Percentiles rank a stretch among this genome's conserved stretches.
Evolutionary conservation across 352 stramenopile species (phyloP).

Genomic region (Globisporangium spinosum): DNA sequence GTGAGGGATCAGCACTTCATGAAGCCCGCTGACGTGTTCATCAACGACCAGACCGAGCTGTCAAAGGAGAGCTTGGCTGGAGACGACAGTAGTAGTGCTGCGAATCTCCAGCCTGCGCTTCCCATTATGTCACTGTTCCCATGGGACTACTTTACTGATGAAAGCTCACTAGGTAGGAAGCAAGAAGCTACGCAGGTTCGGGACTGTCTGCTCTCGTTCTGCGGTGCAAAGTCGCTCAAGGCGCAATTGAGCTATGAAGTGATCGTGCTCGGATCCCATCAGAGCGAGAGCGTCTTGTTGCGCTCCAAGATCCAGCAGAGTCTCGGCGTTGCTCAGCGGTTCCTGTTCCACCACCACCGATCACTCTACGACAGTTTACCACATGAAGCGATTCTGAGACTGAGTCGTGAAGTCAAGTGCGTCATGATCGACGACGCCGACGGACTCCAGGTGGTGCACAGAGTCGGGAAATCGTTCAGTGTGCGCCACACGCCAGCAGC

Average conservation of each 20-base stretch:
- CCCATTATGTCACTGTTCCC: conserved; percentile 51
- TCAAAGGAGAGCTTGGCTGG: conserved; percentile 24
- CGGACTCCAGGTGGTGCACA: conserved; percentile 52
- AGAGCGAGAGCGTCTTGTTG: conserved; percentile 26
- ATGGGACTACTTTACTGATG: conserved; percentile 41
- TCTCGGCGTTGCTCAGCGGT: conserved; percentile 46
- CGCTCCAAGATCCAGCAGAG: conserved; percentile 21
- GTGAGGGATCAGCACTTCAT: conserved; percentile 19
- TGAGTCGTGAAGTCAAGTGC: conserved; percentile 33
- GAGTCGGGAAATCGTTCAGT: conserved; percentile 38
- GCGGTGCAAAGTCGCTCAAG: conserved; percentile 50
- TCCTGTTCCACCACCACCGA: conserved; percentile 46
- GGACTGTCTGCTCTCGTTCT: conserved; percentile 41
- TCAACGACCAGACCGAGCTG: conserved; percentile 67
- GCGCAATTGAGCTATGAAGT: conserved; percentile 48
- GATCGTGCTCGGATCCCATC: conserved; percentile 36
- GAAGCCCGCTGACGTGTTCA: conserved; percentile 36
- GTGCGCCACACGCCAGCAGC: conserved; percentile 23
- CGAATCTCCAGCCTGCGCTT: conserved; percentile 16
- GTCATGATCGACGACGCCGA: conserved; percentile 37
- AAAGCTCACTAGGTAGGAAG: conserved; percentile 1
- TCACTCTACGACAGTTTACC: conserved; percentile 37
- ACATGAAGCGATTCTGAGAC: conserved; percentile 26
- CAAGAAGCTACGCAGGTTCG: conserved; percentile 18
- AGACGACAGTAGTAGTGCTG: background rate